Base-by-base conservation (phyloP, 768 basidiomycete species). In the Calocybe cyanea region DNA sequence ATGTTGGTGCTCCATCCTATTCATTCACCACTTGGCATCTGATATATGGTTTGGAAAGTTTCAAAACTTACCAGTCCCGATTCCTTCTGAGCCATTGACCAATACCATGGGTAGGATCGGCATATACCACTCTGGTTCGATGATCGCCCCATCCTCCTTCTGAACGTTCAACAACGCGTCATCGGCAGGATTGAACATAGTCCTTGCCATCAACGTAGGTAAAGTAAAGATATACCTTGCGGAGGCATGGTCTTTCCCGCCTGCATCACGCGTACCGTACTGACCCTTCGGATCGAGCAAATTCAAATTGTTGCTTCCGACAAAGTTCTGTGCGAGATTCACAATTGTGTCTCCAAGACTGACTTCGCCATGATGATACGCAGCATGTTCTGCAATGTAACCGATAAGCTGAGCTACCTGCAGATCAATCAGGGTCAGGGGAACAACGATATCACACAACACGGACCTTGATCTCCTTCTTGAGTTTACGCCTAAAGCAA, bases 171-270 rank as follows among this genome's bases (percentile, higher is more conserved):
- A 76, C n/a, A 98, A 65, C 0, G 85, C 78, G 55, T 95, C 93
- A 56, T 99, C 96, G 33, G 76, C 74, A 0, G 88, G 74, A 57
- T 93, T 80, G 72, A 87, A 95, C 41, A 97, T 59, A 2, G 75
- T 65, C 45, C 92, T 77, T 31, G 92, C 81, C 51, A 95, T 78
- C 0, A 80, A 68, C 14, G 82, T 77, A 17, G 89, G 74, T 53
- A 83, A 73, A 1, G 96, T 98, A 72, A 83, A 88, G 61, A 98
- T 95, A 63, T 99, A 98, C 81, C 96, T 83, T 52, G 94, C 85
- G 30, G 92, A 88, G 43, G 95, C 96, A 55, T 92, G 90, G 61
- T 99, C 94, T 69, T 97, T 97, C 31, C 95, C 95, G 41, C 95
- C 96, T 63, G 79, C 69, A 46, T 84, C 84, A 56, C 95, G 91